Evolutionary conservation across 352 stramenopile genomes (phyloP).

Genomic region (Phytophthora aleatoria): DNA sequence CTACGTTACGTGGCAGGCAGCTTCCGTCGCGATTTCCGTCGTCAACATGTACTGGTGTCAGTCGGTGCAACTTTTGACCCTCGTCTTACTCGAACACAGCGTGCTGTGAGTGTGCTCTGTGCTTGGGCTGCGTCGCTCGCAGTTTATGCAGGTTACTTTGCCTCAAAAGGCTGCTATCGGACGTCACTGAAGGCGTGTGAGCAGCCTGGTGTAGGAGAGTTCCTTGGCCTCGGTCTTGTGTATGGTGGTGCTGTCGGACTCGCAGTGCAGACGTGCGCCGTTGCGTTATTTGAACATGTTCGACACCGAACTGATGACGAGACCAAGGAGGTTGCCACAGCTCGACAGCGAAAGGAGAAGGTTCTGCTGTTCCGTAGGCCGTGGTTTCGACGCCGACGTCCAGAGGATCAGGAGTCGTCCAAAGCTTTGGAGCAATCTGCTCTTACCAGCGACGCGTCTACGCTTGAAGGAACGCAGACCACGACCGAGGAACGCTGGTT

Average conservation of each 20-base stretch:
- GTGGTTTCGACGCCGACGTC: constrained; percentile 27
- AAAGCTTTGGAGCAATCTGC: constrained; percentile 7
- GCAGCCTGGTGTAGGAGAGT: constrained; percentile 47
- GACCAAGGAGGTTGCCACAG: constrained; percentile 52
- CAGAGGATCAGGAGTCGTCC: background rate
- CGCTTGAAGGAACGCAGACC: constrained; percentile 49
- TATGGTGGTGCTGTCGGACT: constrained; percentile 64
- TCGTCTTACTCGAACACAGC: constrained; percentile 66
- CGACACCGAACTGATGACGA: constrained; percentile 70
- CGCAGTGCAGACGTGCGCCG: constrained; percentile 35
- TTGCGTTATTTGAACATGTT: constrained; percentile 61
- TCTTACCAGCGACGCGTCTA: constrained; percentile 28
- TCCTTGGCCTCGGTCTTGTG: constrained; percentile 55
- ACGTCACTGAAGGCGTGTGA: constrained; percentile 64
- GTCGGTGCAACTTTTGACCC: constrained; percentile 52
- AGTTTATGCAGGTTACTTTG: constrained; percentile 55
- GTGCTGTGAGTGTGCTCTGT: constrained; percentile 55
- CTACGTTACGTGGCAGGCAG: constrained; percentile 59
- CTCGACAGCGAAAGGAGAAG: constrained; percentile 78
- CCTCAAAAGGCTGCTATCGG: constrained; percentile 61
- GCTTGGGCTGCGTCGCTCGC: constrained; percentile 48
- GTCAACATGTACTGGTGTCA: constrained; percentile 56
- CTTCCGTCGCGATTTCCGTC: constrained; percentile 53
- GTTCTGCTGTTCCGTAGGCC: constrained; percentile 58
- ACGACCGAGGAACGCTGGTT: constrained; percentile 85